Evolutionary conservation across 306 rosid species (phyloP).

Genomic region (Prunus davidiana): DNA sequence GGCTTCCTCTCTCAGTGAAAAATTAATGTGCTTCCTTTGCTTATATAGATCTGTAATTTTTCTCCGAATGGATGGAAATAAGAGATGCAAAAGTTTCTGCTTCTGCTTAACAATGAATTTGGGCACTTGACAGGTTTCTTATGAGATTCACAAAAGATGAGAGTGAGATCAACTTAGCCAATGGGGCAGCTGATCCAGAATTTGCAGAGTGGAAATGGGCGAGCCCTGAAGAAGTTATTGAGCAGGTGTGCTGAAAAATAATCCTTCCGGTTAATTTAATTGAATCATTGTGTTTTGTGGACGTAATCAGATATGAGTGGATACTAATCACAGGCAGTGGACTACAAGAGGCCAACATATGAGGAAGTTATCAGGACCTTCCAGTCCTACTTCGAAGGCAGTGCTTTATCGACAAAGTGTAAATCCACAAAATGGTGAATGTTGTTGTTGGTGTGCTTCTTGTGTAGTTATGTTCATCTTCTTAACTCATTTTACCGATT

Average conservation of each 20-base stretch:
- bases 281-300: neutral
- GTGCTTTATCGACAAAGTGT: slow-evolving; percentile 62
- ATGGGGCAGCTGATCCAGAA: slow-evolving; percentile 84
- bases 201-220: slow-evolving; percentile 99
- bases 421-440: slow-evolving; percentile 92
- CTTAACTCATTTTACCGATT: slow-evolving; percentile 29
- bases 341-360: slow-evolving; percentile 95
- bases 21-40: neutral
- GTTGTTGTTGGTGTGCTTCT: slow-evolving; percentile 21
- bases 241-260: slow-evolving; percentile 56
- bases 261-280: neutral
- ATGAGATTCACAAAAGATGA: slow-evolving; percentile 74
- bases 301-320: slow-evolving; percentile 11
- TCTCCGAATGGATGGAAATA: neutral
- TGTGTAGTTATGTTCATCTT: slow-evolving; percentile 34
- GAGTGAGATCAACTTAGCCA: slow-evolving; percentile 76
- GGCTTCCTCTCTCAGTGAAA: slow-evolving; percentile 9
- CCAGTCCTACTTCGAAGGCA: slow-evolving; percentile 65
- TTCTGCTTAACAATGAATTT: slow-evolving; percentile 14
- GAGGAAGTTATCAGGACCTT: slow-evolving; percentile 84
- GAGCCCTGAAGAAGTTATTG: slow-evolving; percentile 75
- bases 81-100: neutral
- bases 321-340: slow-evolving; percentile 76
- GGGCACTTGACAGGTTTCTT: slow-evolving; percentile 65
- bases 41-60: neutral